These are phyloP conservation scores for Pulveroboletus frians DNA, from an alignment of 768 basidiomycete species.

Conservation along the genomic window DNA sequence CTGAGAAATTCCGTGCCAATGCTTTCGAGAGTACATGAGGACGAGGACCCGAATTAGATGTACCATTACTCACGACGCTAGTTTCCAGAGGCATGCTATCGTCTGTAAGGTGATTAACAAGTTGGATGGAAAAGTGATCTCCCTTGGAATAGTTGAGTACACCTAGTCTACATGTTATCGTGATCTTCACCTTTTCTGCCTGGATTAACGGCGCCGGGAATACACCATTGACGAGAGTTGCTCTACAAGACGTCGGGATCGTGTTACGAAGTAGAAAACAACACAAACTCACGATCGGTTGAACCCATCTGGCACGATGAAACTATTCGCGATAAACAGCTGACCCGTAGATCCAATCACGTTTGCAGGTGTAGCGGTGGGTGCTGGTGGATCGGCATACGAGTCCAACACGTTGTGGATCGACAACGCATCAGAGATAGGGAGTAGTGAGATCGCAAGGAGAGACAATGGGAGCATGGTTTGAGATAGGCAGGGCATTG, in stretches of 20 bases:
- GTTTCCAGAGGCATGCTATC: constrained; percentile 44
- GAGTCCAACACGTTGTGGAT: neutral
- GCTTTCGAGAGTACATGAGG: constrained; percentile 21
- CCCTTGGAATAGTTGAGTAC: constrained; percentile 26
- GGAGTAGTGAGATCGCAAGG: constrained; percentile 9
- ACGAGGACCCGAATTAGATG: neutral
- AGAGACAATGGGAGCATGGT: constrained; percentile 2
- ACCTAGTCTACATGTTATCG: too few species aligned
- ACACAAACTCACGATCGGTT: constrained; percentile 30
- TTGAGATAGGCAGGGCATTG: neutral
- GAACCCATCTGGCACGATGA: constrained; percentile 47
- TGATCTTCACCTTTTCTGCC: constrained; percentile 30
- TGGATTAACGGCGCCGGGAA: constrained; percentile 45
- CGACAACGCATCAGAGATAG: constrained; percentile 2
- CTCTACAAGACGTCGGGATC: constrained; percentile 20
- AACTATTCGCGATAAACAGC: constrained; percentile 34
- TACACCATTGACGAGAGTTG: constrained; percentile 40
- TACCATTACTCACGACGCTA: constrained; percentile 28
- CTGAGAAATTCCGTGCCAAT: constrained; percentile 32
- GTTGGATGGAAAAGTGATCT: constrained; percentile 36
- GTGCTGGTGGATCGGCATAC: neutral
- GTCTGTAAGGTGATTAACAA: constrained; percentile 43
- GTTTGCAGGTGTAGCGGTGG: neutral
- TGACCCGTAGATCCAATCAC: constrained; percentile 19
- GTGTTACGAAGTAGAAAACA: neutral